Base-by-base conservation (phyloP, 2,329 filamentous ascomycete species). In the Neodidymelliopsis sp. region DNA sequence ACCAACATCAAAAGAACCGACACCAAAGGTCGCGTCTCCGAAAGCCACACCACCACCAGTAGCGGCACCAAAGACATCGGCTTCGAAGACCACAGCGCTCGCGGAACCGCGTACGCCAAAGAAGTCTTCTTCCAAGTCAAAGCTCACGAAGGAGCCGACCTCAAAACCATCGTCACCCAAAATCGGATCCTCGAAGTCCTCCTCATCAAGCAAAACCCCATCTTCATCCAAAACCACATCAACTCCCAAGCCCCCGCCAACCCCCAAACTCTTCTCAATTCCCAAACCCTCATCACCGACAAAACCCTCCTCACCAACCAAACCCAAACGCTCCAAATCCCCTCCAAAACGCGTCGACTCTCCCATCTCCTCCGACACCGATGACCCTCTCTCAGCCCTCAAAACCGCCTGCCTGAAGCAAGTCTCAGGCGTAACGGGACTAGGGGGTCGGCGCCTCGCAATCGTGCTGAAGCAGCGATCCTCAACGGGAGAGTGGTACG, bases 401-500 rank as follows among this genome's bases (percentile, higher is more conserved):
- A 53, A 39, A 27, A 33, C 44, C 13, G 31, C 45, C 1, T 49
- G 44, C 9, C 49, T 56, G 2, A 46, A 49, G 23, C 53, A 56
- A 47, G 37, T 36, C 8, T 58, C 56, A 20, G 45, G 51, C n/a
- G 47, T 66, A 8, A 65, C 62, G 0, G 63, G 59, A 1, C 54
- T 67, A 7, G 54, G 59, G n/a, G 63, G 61, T 7, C 55, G 58
- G 13, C 54, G 49, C 13, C 57, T 67, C 2, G 53, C 60, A 0
- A 45, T 67, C 16, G 54, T 55, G 6, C 38, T 61, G 24, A 59
- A 59, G 35, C 59, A 67, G 33, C 56, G 39, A 8, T 48, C 59
- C 2, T 64, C 59, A 12, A 45, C 41, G 1, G 57, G 57, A 12
- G 53, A 49, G 9, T 67, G 62, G 61, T 67, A 67, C 38, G 63